A percentile compares a stretch with the other conserved stretches of the same genome.
These are phyloP conservation scores for Monosporascus cannonballus DNA, from an alignment of 2,329 filamentous ascomycete species.

Conservation along the genomic window DNA sequence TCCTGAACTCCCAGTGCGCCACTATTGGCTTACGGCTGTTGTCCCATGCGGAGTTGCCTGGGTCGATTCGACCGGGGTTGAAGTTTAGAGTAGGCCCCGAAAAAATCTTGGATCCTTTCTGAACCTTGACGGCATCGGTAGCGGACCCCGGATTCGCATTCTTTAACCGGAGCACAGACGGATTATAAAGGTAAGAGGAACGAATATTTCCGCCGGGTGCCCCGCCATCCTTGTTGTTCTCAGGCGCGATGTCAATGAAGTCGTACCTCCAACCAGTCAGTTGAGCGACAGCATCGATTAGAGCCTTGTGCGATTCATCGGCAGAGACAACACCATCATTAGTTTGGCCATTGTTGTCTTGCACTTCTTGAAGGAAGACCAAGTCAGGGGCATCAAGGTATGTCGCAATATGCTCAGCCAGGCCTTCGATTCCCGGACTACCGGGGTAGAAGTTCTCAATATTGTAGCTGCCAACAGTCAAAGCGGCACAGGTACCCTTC, in stretches of 20 bases:
- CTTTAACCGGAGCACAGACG: conserved; percentile 51
- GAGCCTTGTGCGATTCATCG: conserved; percentile 52
- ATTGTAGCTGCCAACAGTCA: conserved; percentile 64
- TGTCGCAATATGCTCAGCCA: conserved; percentile 60
- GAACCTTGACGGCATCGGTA: conserved; percentile 49
- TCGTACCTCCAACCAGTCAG: conserved; percentile 43
- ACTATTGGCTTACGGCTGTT: conserved; percentile 61
- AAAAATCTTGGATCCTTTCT: conserved; percentile 21
- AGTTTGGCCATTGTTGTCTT: conserved; percentile 57
- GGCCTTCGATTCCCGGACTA: conserved; percentile 46
- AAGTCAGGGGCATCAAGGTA: conserved; percentile 59
- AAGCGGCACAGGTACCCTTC: conserved; percentile 48
- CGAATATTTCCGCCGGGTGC: conserved; percentile 68
- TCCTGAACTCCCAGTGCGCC: conserved; percentile 57
- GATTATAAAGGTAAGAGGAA: conserved; percentile 62
- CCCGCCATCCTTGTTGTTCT: conserved; percentile 58
- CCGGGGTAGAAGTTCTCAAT: conserved; percentile 60
- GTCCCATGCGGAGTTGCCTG: conserved; percentile 52
- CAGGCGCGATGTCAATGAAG: conserved; percentile 54
- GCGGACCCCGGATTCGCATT: conserved; percentile 50
- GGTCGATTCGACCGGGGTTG: conserved; percentile 65
- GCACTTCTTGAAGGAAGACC: conserved; percentile 65
- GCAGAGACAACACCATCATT: conserved; percentile 53
- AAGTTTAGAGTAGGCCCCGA: conserved; percentile 52
- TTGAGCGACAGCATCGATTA: conserved; percentile 45